Evolutionary conservation across 2,329 filamentous ascomycete species (phyloP).

Genomic region (Pestalotiopsis fici): DNA sequence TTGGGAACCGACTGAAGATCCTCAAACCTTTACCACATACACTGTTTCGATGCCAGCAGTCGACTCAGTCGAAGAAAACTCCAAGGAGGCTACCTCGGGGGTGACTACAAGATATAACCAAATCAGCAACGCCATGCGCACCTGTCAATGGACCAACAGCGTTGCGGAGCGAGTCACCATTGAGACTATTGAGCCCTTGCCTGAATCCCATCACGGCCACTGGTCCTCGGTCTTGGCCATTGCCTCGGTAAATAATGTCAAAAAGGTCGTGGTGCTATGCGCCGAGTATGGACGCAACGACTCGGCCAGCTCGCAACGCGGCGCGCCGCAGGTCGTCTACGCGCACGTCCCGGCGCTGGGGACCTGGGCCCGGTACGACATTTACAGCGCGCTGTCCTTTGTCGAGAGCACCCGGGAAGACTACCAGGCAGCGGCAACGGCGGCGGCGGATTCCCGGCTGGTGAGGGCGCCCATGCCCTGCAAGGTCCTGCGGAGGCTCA

Average conservation of each 20-base stretch:
- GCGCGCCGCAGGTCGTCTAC: background rate
- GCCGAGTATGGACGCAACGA: background rate
- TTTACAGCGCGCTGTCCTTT: background rate
- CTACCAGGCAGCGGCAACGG: background rate
- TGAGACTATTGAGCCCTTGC: background rate
- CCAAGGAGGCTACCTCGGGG: background rate
- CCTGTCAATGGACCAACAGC: background rate
- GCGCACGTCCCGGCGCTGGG: background rate
- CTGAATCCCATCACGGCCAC: background rate
- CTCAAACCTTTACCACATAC: background rate
- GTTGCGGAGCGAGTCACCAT: background rate
- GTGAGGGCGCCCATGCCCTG: slow-evolving; percentile 33
- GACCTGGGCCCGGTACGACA: background rate
- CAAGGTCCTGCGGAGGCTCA: slow-evolving; percentile 31
- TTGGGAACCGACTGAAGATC: background rate
- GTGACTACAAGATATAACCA: background rate
- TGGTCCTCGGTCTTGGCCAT: background rate
- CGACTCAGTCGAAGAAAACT: background rate
- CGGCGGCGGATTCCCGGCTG: background rate
- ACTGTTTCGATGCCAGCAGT: background rate
- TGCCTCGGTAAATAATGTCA: background rate
- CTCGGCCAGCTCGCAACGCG: background rate
- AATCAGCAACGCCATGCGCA: background rate
- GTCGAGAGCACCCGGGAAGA: background rate
- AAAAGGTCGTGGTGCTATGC: background rate